Conservation (phyloP, 1,284 basidiomycete species). For the Cutaneotrichosporon daszewskae region DNA sequence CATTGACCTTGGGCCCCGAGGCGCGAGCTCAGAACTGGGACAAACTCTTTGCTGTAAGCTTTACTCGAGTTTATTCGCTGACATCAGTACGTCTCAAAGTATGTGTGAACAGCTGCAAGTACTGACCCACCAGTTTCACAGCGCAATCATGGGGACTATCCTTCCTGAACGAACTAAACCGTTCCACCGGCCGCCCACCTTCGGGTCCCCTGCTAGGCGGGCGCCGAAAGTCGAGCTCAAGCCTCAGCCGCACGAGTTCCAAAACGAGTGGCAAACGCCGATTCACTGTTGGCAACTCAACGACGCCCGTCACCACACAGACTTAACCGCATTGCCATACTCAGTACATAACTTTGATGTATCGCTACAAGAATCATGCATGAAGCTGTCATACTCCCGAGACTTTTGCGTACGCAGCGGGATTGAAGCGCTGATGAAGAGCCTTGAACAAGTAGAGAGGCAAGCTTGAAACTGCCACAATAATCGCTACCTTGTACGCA, state of each 20-base stretch:
- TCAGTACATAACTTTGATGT: no score
- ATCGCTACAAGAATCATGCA: no score
- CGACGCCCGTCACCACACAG: slow-evolving; percentile 1
- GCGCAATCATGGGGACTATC: slow-evolving; percentile 87
- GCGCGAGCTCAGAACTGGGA: slow-evolving; percentile 82
- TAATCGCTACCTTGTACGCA: slow-evolving; percentile 91
- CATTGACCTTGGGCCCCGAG: slow-evolving; percentile 79
- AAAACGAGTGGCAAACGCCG: slow-evolving; percentile 17
- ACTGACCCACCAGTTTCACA: slow-evolving; percentile 53
- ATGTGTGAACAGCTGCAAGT: neutral
- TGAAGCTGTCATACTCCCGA: slow-evolving; percentile 31
- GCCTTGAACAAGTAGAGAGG: slow-evolving; percentile 88
- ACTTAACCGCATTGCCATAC: no score
- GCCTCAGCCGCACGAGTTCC: slow-evolving; percentile 19
- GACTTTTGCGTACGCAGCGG: slow-evolving; percentile 90
- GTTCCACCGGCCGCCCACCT: slow-evolving; percentile 26
- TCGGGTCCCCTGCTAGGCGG: slow-evolving; percentile 17
- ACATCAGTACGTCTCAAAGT: slow-evolving; percentile 74
- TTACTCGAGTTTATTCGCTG: slow-evolving; percentile 58
- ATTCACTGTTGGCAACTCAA: slow-evolving; percentile 12
- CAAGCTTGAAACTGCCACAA: slow-evolving; percentile 86
- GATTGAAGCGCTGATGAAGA: slow-evolving; percentile 77
- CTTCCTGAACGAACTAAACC: slow-evolving; percentile 69
- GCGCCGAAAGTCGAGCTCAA: slow-evolving; percentile 16
- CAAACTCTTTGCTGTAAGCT: slow-evolving; percentile 75